Base-by-base conservation (phyloP, 78 protist genomes). In the Polysphondylium violaceum region DNA sequence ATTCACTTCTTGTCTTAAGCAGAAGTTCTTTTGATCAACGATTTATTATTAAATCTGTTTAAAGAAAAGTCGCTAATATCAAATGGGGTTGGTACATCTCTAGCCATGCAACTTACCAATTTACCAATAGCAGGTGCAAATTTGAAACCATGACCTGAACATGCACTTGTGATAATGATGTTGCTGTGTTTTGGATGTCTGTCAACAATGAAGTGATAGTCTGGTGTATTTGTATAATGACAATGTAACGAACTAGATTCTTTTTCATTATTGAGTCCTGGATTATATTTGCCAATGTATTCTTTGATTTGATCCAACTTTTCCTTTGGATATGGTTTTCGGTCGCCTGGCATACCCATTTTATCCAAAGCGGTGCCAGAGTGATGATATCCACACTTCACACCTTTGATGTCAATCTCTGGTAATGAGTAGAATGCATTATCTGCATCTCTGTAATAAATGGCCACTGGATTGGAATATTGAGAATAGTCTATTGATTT, bases 41-140 rank as follows among this genome's bases (percentile, higher is more conserved):
- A n/a, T 2, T 6, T 8, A 36, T 7, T 40, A 14, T 47, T 47
- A n/a, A 65, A 65, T 65, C 73, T 65, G 21, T 69, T 69, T 43
- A 69, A 43, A n/a, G 27, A 25, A 25, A 69, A 69, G n/a, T 69
- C 76, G 17, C 43, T 44, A 16, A 33, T 6, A 27, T 21, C 59
- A 3, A 69, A 27, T 23, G 76, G 76, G 27, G 19, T 12, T n/a
- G 55, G 59, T 25, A 50, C 69, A 44, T 83, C 55, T 63, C 40
- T 60, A 56, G 56, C 51, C 14, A 83, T 31, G 31, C 58, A 5
- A 21, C 44, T 21, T 55, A 83, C 51, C 5, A 83, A 27, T 51
- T 69, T 58, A 19, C 91, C 91, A 56, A 71, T 59, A 17, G 91
- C 78, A 11, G 91, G 91, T n/a, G 65, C 91, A 40, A 83, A 83